Conservation (phyloP, 495 filamentous ascomycete genomes). For the Xylaria castorea region DNA sequence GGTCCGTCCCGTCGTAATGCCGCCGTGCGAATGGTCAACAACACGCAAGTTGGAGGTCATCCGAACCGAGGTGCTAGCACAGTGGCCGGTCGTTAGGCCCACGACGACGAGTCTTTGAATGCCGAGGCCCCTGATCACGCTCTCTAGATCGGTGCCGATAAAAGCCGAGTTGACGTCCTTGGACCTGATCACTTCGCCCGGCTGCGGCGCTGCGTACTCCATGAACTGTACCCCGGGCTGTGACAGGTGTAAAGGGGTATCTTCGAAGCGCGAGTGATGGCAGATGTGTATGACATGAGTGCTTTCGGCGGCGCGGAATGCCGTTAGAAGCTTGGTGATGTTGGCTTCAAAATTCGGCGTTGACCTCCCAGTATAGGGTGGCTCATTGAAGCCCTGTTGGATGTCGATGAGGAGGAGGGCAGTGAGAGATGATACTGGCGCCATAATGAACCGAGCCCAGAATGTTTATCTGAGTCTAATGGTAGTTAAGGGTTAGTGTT, state of each 20-base stretch:
- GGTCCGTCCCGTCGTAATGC: slow-evolving; percentile 2
- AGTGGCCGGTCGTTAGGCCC: slow-evolving; percentile 59
- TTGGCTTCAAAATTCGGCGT: slow-evolving; percentile 56
- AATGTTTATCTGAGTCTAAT: background rate
- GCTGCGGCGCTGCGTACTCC: slow-evolving; percentile 47
- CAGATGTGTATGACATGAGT: slow-evolving; percentile 52
- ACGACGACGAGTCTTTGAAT: slow-evolving; percentile 51
- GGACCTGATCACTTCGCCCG: slow-evolving; percentile 51
- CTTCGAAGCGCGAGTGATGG: slow-evolving; percentile 49
- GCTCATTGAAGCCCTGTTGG: slow-evolving; percentile 58
- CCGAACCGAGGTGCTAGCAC: slow-evolving; percentile 57
- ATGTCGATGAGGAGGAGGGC: slow-evolving; percentile 66
- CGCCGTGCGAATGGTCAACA: slow-evolving; percentile 40
- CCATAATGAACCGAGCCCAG: background rate
- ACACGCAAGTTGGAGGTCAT: slow-evolving; percentile 59
- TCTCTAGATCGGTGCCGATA: slow-evolving; percentile 54
- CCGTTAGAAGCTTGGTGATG: slow-evolving; percentile 47
- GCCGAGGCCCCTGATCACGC: slow-evolving; percentile 43
- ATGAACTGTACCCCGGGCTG: slow-evolving; percentile 44
- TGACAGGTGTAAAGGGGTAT: slow-evolving; percentile 44
- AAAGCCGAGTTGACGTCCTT: slow-evolving; percentile 59
- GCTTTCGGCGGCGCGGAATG: slow-evolving; percentile 45
- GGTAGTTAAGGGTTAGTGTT: background rate
- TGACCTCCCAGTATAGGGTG: slow-evolving; percentile 53
- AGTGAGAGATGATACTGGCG: slow-evolving; percentile 39